These are phyloP conservation scores for Chalaropsis ovoidea DNA, from an alignment of 2,329 filamentous ascomycete species.

Conservation along the genomic window DNA sequence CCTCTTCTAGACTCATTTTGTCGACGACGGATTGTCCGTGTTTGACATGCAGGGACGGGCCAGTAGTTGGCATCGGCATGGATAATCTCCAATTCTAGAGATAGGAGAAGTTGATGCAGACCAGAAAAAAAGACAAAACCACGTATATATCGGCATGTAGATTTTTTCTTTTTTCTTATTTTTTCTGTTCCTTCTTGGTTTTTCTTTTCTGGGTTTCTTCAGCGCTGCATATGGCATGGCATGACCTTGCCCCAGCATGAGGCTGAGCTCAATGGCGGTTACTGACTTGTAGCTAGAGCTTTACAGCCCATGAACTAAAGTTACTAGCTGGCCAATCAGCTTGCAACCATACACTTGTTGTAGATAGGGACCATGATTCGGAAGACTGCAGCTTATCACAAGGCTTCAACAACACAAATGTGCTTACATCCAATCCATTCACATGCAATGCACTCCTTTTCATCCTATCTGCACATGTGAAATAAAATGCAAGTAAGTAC, in stretches of 20 bases:
- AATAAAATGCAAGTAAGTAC: no score
- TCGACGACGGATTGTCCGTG: conserved; percentile 9
- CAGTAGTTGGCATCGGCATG: not conserved
- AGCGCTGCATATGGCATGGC: no score
- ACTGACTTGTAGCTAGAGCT: not conserved
- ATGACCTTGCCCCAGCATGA: not conserved
- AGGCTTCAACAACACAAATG: not conserved
- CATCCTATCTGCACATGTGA: no score
- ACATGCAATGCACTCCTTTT: not conserved
- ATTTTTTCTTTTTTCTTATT: no score
- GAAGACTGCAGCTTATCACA: no score
- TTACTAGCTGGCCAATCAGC: not conserved
- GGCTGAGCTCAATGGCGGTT: not conserved
- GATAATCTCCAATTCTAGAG: not conserved
- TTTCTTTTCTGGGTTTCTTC: no score
- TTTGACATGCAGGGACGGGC: conserved; percentile 5
- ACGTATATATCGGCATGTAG: not conserved
- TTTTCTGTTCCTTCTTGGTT: no score
- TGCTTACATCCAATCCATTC: not conserved
- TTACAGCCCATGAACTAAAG: not conserved
- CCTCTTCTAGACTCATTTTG: not conserved
- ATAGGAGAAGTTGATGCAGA: not conserved
- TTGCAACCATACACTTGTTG: not conserved
- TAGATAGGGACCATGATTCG: not conserved
- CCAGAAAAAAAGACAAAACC: not conserved